phyloP scores from a whole-genome alignment of 2,329 filamentous ascomycete species.

The Ceratocystis colombiana region DNA sequence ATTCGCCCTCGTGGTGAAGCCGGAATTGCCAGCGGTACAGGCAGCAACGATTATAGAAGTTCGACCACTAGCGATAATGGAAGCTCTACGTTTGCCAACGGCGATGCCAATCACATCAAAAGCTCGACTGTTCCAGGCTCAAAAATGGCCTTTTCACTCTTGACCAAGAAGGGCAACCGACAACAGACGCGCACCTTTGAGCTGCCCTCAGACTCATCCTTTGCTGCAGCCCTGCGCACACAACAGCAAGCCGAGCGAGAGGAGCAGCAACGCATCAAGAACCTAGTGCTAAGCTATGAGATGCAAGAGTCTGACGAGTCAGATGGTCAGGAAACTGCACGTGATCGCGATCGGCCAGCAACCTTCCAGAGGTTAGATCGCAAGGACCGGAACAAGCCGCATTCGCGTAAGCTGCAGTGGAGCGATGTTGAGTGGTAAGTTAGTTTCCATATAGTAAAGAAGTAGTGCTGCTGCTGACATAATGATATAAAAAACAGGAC shows the following conservation, averaged over 20 bases:
- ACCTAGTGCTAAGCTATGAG: slow-evolving; percentile 91
- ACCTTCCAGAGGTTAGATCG: slow-evolving; percentile 43
- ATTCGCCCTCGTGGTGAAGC: slow-evolving; percentile 54
- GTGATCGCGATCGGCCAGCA: slow-evolving; percentile 39
- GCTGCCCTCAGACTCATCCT: slow-evolving; percentile 79
- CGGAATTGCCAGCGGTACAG: slow-evolving; percentile 13
- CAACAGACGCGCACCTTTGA: slow-evolving; percentile 93
- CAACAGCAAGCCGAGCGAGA: slow-evolving; percentile 92
- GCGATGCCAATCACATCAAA: background rate
- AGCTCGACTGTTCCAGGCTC: background rate
- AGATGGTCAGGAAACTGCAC: slow-evolving; percentile 44
- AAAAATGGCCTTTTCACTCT: slow-evolving; percentile 93
- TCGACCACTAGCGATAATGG: background rate
- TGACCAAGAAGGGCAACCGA: slow-evolving; percentile 92
- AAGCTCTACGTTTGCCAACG: background rate
- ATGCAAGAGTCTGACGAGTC: slow-evolving; percentile 70
- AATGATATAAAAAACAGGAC: background rate
- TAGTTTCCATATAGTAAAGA: too few species aligned
- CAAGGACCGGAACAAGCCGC: slow-evolving; percentile 63
- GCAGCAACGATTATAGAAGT: slow-evolving; percentile 27
- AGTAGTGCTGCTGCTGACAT: background rate
- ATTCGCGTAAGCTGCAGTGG: slow-evolving; percentile 80
- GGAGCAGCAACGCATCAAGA: slow-evolving; percentile 98
- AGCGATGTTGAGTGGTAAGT: slow-evolving; percentile 97
- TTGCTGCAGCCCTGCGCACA: slow-evolving; percentile 90